Percentiles rank a stretch among this genome's conserved stretches.
Evolutionary conservation across 2,329 filamentous ascomycete species (phyloP).

Genomic region (Trichoderma aggressivum): DNA sequence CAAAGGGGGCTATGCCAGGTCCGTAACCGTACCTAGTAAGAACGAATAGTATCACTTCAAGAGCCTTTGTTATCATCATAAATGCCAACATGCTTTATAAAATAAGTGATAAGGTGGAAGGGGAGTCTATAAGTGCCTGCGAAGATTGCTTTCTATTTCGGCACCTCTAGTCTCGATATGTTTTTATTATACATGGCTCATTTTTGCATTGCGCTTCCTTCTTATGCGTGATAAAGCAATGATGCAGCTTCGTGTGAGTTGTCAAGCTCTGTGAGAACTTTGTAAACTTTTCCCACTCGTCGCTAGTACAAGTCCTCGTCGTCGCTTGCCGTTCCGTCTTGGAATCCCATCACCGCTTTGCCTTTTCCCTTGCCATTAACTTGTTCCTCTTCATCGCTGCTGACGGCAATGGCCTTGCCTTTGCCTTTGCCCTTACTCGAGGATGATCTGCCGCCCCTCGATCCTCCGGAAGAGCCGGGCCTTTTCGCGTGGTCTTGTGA

Average conservation of each 20-base stretch:
- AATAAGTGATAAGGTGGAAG: not conserved
- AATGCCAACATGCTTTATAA: not conserved
- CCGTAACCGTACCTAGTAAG: not conserved
- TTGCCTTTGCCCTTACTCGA: conserved; percentile 36
- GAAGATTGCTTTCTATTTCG: not conserved
- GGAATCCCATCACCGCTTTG: conserved; percentile 51
- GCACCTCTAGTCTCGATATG: not conserved
- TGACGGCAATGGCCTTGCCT: conserved; percentile 35
- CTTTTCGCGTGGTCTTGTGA: conserved; percentile 22
- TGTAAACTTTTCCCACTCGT: not conserved
- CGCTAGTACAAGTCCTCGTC: conserved; percentile 55
- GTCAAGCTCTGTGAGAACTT: not conserved
- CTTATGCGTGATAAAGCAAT: not conserved
- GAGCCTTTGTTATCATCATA: not conserved
- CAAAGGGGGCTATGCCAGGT: not conserved
- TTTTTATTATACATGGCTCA: not conserved
- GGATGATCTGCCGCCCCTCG: conserved; percentile 37
- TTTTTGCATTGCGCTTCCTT: not conserved
- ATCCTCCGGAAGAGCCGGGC: conserved; percentile 8
- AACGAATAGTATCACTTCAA: not conserved
- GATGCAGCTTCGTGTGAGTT: not conserved
- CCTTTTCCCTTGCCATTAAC: conserved; percentile 51
- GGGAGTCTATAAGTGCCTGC: not conserved
- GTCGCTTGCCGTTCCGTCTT: conserved; percentile 52
- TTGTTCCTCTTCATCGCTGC: conserved; percentile 31